Conservation (phyloP, 768 basidiomycete genomes). For the Tricholoma hemisulphureum region DNA sequence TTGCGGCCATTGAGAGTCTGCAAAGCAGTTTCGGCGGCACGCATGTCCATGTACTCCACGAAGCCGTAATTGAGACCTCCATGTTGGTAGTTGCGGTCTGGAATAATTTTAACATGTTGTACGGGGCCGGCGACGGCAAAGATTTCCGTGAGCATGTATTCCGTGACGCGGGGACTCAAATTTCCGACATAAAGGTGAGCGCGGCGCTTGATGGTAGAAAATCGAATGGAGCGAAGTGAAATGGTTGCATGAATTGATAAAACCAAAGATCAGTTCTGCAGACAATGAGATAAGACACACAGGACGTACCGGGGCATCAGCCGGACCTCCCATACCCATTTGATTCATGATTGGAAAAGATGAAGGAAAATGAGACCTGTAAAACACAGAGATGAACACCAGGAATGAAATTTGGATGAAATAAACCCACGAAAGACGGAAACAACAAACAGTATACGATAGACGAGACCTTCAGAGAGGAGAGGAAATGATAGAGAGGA, state of each 20-base stretch:
- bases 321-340: slow-evolving; percentile 66
- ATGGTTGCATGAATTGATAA: slow-evolving; percentile 20
- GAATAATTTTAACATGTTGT: slow-evolving; percentile 99
- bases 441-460: slow-evolving; percentile 49
- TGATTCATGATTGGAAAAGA: slow-evolving; percentile 71
- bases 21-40: slow-evolving; percentile 97
- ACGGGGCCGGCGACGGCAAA: slow-evolving; percentile 96
- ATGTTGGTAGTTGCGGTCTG: slow-evolving; percentile 98
- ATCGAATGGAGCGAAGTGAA: slow-evolving; percentile 21
- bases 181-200: slow-evolving; percentile 99
- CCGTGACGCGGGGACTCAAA: slow-evolving; percentile 94
- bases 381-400: slow-evolving; percentile 20
- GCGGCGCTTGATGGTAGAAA: slow-evolving; percentile 56
- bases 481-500: slow-evolving; percentile 44
- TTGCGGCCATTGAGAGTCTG: slow-evolving; percentile 98
- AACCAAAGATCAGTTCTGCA: slow-evolving; percentile 32
- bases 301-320: slow-evolving; percentile 73
- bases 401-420: slow-evolving; percentile 15
- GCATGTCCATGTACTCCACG: slow-evolving; percentile 99
- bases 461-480: slow-evolving; percentile 58
- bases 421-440: slow-evolving; percentile 51
- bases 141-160: slow-evolving; percentile 98
- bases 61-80: slow-evolving; percentile 99
- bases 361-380: slow-evolving; percentile 52
- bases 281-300: slow-evolving; percentile 16